phyloP scores from a whole-genome alignment of 2,329 filamentous ascomycete species.

The Alternaria conjuncta region DNA sequence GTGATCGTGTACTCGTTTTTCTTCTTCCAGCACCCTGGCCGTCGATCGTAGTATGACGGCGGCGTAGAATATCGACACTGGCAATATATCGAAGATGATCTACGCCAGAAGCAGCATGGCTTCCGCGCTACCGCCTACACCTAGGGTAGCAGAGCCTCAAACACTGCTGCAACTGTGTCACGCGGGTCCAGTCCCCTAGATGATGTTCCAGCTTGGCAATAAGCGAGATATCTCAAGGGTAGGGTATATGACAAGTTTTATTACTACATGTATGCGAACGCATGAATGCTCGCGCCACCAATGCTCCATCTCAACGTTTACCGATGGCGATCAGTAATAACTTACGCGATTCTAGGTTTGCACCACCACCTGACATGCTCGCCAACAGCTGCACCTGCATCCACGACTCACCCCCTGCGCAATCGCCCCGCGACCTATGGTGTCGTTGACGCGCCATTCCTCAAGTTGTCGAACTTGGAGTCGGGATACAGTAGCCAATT shows the following conservation, averaged over 20 bases:
- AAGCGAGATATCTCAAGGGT: conserved; percentile 2
- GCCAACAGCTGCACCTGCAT: background rate
- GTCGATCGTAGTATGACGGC: background rate
- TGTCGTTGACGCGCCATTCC: conserved; percentile 49
- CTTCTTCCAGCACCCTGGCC: background rate
- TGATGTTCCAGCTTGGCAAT: conserved; percentile 20
- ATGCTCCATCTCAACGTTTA: conserved; percentile 4
- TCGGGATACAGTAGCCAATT: conserved; percentile 59
- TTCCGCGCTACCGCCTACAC: conserved; percentile 1
- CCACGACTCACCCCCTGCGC: background rate
- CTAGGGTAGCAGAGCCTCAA: conserved; percentile 20
- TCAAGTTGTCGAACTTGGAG: conserved; percentile 60
- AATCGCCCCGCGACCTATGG: background rate
- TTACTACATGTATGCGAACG: conserved; percentile 14
- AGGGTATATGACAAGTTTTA: conserved; percentile 23
- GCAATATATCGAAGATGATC: conserved; percentile 3
- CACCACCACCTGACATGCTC: background rate
- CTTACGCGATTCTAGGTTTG: conserved; percentile 1
- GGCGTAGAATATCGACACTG: background rate
- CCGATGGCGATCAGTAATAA: background rate
- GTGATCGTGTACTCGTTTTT: background rate
- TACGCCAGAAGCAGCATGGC: conserved; percentile 5
- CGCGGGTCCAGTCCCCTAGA: conserved; percentile 11
- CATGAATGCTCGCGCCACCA: conserved; percentile 22
- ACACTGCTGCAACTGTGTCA: conserved; percentile 18